Base-by-base conservation (phyloP, 1,139 yeast species). In the Protomyces inundatus region DNA sequence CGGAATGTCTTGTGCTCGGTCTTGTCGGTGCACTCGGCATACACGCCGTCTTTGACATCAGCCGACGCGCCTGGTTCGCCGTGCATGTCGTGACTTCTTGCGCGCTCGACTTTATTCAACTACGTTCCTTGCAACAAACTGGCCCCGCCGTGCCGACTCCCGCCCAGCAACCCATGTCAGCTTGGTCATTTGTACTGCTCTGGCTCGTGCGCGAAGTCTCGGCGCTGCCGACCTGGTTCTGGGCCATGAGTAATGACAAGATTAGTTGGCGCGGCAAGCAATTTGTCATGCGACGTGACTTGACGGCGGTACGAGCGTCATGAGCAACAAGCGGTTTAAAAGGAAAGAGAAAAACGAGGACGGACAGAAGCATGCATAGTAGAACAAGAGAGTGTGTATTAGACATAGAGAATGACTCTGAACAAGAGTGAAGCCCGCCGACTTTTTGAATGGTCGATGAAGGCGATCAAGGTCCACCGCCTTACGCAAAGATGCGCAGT, bases 181-280 rank as follows among this genome's bases (percentile, higher is more conserved):
- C 30, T 5, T 30, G 35, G n/a, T 23, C 33, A 10, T 82, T 84
- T 84, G 64, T 79, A 1, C 72, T 76, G 3, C 76, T 78, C 33
- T 90, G 97, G 97, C 45, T 80, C 0, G 72, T 83, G 55, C 77
- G 97, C 61, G 97, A 90, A 71, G 30, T 80, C 0, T 75, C 89
- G 66, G 97, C 97, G 1, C 77, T 90, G 40, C 96, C 96, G 0
- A 83, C 90, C 34, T 90, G 97, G 97, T 68, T 86, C 3, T 79
- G 77, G 48, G 96, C 97, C 0, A 86, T 90, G 86, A 70, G 79
- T 52, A 96, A 97, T 0, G 86, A 87, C 45, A 81, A 80, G 62
- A 87, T 90, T 50, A 86, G 84, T 67, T 90, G 97, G 97, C 78
- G 97, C 67, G 88, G 90, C 34, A 79, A 83, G 66, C 90, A 90